Percentiles rank a stretch among this genome's conserved stretches.
These are phyloP conservation scores for Hypoxylon lenormandii DNA, from an alignment of 495 filamentous ascomycete genomes.

Conservation along the genomic window DNA sequence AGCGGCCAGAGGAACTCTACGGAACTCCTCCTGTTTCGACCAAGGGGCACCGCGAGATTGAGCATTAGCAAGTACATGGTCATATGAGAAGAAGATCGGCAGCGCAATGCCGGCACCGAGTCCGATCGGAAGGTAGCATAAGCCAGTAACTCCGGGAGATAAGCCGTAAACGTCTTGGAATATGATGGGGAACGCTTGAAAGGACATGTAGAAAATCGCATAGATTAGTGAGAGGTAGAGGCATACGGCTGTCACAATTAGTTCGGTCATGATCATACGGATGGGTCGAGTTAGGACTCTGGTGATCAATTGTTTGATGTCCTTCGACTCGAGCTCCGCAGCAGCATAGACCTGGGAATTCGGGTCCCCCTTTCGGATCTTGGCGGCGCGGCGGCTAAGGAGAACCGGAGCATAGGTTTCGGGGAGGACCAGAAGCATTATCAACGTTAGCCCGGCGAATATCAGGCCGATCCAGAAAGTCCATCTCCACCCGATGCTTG, in stretches of 20 bases:
- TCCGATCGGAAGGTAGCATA: slow-evolving; percentile 63
- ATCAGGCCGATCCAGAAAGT: slow-evolving; percentile 73
- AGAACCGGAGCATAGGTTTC: slow-evolving; percentile 74
- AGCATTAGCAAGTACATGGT: slow-evolving; percentile 48
- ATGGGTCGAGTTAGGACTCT: slow-evolving; percentile 57
- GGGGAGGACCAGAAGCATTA: slow-evolving; percentile 65
- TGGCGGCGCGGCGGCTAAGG: slow-evolving; percentile 65
- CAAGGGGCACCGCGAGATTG: slow-evolving; percentile 44
- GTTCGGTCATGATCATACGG: slow-evolving; percentile 59
- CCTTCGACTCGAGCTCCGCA: slow-evolving; percentile 52
- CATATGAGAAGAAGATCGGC: slow-evolving; percentile 65
- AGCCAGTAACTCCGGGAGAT: slow-evolving; percentile 58
- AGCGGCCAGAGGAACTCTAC: slow-evolving; percentile 75
- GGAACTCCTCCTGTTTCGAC: slow-evolving; percentile 66
- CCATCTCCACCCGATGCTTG: slow-evolving; percentile 73
- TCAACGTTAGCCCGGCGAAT: slow-evolving; percentile 61
- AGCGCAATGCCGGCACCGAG: slow-evolving; percentile 60
- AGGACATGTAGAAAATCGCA: slow-evolving; percentile 80
- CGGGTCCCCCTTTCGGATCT: slow-evolving; percentile 63
- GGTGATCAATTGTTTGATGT: slow-evolving; percentile 51
- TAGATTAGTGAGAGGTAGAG: slow-evolving; percentile 77
- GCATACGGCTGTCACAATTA: slow-evolving; percentile 69
- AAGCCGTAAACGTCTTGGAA: slow-evolving; percentile 65
- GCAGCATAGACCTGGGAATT: slow-evolving; percentile 51
- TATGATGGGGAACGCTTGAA: slow-evolving; percentile 75